Base-by-base conservation (phyloP, 2,329 filamentous ascomycete genomes). In the Talaromyces sp. region DNA sequence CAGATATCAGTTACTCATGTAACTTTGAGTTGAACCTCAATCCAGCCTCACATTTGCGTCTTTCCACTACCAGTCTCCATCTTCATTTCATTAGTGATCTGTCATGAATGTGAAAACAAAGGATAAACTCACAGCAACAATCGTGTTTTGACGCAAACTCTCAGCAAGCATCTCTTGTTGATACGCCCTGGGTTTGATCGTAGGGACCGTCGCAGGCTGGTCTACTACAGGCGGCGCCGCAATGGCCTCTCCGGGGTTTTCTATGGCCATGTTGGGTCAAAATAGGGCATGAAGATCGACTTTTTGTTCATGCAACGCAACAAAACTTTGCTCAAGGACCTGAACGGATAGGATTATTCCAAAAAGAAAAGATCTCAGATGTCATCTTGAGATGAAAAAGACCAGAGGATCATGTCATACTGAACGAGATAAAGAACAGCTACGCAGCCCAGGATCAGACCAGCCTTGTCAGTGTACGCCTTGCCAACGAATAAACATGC, bases 61-160 rank as follows among this genome's bases (percentile, higher is more conserved):
- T 93, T 93, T 2, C 90, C 90, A 68, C 86, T 91, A 1, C 90
- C 90, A 0, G 90, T 93, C 67, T 91, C 90, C 90, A 93, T 93
- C 89, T 90, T 63, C 63, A 47, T 35, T n/a, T 11, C n/a, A 39
- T 19, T 15, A 57, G 25, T 33, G 27, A 22, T 47, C 5, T n/a
- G 2, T 13, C 15, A 22, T 58, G 41, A 15, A 39, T n/a, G 39
- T 56, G 10, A 11, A 22, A 31, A 6, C 5, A 8, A 22, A 31
- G n/a, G 9, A 41, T 47, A 25, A 37, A 70, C 76, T 69, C 79
- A 91, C 89, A 31, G 86, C 86, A 62, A 92, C 86, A 69, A 93
- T 91, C 37, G 89, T 85, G 73, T 93, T 93, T 56, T 83, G 79
- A 67, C 84, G 83, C 70, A 91, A 79, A 71, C 89, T 92, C 71